Evolutionary conservation across 495 filamentous ascomycete species (phyloP), one percentile per base, ranked within the genome.

Genomic region (Poronia punctata): DNA sequence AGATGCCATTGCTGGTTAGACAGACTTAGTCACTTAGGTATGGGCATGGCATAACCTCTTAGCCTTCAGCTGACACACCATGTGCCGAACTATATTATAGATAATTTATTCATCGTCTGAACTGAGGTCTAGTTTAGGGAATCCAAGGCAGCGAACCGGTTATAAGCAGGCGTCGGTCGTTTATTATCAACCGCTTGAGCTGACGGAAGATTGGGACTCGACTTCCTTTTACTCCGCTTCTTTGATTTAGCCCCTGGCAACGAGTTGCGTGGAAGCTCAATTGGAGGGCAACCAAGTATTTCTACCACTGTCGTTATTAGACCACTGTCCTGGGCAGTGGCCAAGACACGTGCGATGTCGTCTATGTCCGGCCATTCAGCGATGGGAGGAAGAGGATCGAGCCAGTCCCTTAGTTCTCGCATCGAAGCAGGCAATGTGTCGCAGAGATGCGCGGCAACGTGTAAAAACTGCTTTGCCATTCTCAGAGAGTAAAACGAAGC

Each of bases 401-500:
- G 52, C 27, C 27, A 5, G 18, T 45, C 23, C 15, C 33, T 40
- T 28, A 58, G 30, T 45, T 50, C 20, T 7, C 26, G 46, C 11
- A 43, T 28, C 8, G 41, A 23, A 10, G 38, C 26, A 7, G 52
- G 40, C 22, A 53, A 21, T 21, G 46, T 29, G 30, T 22, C 29
- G 18, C n/a, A 23, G 31, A 51, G 48, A 21, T 28, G 46, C 2
- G 24, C 15, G 23, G 56, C 47, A 11, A 71, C 48, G 3, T 54
- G 44, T 7, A 79, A 36, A 1, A 80, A 53, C 43, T 87, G 81
- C 22, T 67, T 65, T 2, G 80, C 49, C 43, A 86, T 80, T 19
- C 83, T 70, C 0, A 88, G 49, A 0, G 83, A 84, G 48, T 86
- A 87, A 5, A 74, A 60, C 3, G 70, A 71, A 3, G 76, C 75